Base-by-base conservation (phyloP, 2,329 filamentous ascomycete species). In the Cladobotryum protrusum region DNA sequence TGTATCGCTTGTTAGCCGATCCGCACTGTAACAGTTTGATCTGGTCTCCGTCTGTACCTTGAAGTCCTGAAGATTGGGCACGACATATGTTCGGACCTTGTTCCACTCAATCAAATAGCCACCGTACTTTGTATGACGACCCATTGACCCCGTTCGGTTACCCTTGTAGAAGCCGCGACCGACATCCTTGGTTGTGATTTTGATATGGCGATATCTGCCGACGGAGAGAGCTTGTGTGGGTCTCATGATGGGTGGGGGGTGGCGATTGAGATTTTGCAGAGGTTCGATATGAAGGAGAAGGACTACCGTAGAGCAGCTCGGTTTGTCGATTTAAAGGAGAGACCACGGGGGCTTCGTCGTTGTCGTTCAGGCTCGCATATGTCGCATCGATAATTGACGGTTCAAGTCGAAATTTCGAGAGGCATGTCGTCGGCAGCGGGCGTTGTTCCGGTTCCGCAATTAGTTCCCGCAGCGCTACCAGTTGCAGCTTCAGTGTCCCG, bases 81-180 rank as follows among this genome's bases (percentile, higher is more conserved):
- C 88, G 49, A 87, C 86, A 67, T 90, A 99, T 48, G 91, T 96
- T 69, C 92, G 85, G 63, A 97, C 89, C 72, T 95, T 96, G 49
- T 76, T 71, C 78, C 80, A 95, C 58, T 97, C 87, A 58, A 97
- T 84, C 43, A 83, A 68, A 69, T 93, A 99, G 45, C 85, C 85
- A 68, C 92, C 93, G 65, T 83, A 81, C 67, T 87, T 87, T 48
- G 87, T 91, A 72, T 95, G 89, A 13, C 76, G 72, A 67, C 93
- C 93, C 83, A 95, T 90, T 39, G 87, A 83, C 2, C 93, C 93
- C 1, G 89, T 86, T 43, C 91, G 79, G 61, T 87, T 96, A 66
- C 93, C 93, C 78, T 97, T 97, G 82, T 99, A 99, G 81, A 85
- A 99, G 59, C 91, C 92, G 65, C 89, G 89, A 67, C 86, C 87